Conservation (phyloP, 192 early-diverging fungal species). For the Umbelopsis ramanniana region DNA sequence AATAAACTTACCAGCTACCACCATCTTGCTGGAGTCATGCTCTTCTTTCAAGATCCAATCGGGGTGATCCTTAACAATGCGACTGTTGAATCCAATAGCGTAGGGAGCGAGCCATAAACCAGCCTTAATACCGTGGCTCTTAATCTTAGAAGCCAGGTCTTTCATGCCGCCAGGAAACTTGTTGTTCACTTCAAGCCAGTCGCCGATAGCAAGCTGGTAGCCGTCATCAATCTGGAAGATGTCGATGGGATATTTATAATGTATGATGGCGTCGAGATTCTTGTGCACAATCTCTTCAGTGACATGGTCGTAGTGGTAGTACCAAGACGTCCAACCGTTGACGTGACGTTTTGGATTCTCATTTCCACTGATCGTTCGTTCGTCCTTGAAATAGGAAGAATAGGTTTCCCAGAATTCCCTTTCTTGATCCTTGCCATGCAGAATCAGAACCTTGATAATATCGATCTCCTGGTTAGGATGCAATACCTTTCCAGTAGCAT, state of each 20-base stretch:
- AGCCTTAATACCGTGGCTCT: constrained; percentile 36
- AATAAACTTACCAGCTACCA: constrained; percentile 35
- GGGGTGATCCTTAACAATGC: constrained; percentile 47
- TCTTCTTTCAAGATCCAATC: constrained; percentile 46
- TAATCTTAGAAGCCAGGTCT: constrained; percentile 40
- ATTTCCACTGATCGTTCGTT: constrained; percentile 23
- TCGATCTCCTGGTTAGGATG: neutral
- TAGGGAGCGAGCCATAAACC: constrained; percentile 58
- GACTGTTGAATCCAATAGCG: constrained; percentile 43
- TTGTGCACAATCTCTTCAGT: constrained; percentile 45
- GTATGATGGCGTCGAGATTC: constrained; percentile 34
- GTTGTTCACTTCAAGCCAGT: constrained; percentile 49
- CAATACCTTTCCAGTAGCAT: constrained; percentile 46
- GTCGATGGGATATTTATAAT: constrained; percentile 46
- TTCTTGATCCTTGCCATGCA: constrained; percentile 33
- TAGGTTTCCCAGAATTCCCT: constrained; percentile 40
- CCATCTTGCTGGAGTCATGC: constrained; percentile 24
- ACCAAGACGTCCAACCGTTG: constrained; percentile 59
- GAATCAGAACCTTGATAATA: constrained; percentile 26
- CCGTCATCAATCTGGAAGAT: constrained; percentile 61
- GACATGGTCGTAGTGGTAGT: constrained; percentile 55
- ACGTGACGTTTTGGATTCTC: constrained; percentile 40
- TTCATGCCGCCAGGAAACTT: constrained; percentile 55
- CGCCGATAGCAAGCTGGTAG: constrained; percentile 51
- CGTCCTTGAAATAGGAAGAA: constrained; percentile 31